These are phyloP conservation scores for Auricularia heimuer DNA, from an alignment of 768 basidiomycete species.

Conservation along the genomic window DNA sequence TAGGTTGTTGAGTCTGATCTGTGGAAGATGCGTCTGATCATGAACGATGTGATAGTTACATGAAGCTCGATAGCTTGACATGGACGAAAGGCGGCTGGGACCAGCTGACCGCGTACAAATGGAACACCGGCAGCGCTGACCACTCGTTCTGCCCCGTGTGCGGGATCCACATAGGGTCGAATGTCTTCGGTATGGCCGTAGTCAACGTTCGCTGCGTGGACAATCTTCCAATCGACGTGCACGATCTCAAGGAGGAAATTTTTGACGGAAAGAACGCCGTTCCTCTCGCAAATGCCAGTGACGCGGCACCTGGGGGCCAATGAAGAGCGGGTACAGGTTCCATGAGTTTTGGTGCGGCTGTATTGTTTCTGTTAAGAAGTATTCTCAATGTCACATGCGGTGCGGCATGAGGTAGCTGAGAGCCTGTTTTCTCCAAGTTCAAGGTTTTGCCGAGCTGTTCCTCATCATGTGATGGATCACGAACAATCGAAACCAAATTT, in stretches of 20 bases:
- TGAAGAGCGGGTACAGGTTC: too few relatives aligned
- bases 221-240: not conserved
- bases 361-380: too few relatives aligned
- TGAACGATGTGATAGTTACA: not conserved
- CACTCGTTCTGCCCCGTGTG: not conserved
- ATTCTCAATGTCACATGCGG: too few relatives aligned
- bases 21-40: not conserved
- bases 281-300: not conserved
- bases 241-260: not conserved
- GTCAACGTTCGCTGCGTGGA: not conserved
- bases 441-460: too few relatives aligned
- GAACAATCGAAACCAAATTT: too few relatives aligned
- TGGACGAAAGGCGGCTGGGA: not conserved
- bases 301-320: too few relatives aligned
- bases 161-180: not conserved
- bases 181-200: not conserved
- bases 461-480: too few relatives aligned
- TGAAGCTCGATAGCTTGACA: not conserved
- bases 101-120: not conserved
- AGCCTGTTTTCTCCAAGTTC: too few relatives aligned
- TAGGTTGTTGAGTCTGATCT: not conserved
- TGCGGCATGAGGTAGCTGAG: too few relatives aligned
- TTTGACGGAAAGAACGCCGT: not conserved
- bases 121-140: not conserved
- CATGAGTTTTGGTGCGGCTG: too few relatives aligned